These are phyloP conservation scores for Quercus ilex DNA, from an alignment of 306 rosid species.

Conservation along the genomic window DNA sequence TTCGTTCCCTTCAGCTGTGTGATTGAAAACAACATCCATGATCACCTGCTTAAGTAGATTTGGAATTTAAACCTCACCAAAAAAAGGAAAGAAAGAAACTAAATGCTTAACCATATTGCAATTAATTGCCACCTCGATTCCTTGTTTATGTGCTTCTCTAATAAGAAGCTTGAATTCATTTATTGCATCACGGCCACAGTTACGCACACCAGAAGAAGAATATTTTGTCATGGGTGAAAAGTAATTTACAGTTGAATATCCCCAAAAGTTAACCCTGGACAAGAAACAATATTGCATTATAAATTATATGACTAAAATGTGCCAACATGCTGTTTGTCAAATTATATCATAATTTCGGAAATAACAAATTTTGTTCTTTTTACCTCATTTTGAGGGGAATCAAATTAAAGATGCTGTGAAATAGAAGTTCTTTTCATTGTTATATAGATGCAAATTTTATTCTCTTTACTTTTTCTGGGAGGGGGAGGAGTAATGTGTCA, in stretches of 20 bases:
- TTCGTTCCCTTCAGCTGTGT: constrained; percentile 99
- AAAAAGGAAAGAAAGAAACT: neutral
- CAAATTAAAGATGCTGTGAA: neutral
- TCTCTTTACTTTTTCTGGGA: too few species aligned
- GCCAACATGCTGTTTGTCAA: neutral
- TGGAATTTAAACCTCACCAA: constrained; percentile 10
- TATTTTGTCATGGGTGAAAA: constrained; percentile 97
- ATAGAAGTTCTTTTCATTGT: neutral
- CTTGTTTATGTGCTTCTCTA: constrained; percentile 91
- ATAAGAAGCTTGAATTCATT: constrained; percentile 81
- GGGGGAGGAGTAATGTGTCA: too few species aligned
- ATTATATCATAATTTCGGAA: neutral
- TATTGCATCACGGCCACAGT: constrained; percentile 79
- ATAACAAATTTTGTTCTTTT: neutral
- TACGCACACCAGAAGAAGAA: constrained; percentile 67
- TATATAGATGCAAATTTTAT: neutral
- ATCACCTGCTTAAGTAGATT: constrained; percentile 63
- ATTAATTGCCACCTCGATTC: constrained; percentile 70
- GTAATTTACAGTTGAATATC: constrained; percentile 87
- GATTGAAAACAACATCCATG: constrained; percentile 98
- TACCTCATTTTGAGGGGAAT: neutral
- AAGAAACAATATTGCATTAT: constrained; percentile 15
- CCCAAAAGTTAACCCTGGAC: constrained; percentile 93
- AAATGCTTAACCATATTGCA: constrained; percentile 9
- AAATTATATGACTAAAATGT: neutral